A percentile compares a stretch with the other conserved stretches of the same genome.
These are phyloP conservation scores for Termitomyces sp. DNA, from an alignment of 1,284 basidiomycete genomes.

Conservation along the genomic window DNA sequence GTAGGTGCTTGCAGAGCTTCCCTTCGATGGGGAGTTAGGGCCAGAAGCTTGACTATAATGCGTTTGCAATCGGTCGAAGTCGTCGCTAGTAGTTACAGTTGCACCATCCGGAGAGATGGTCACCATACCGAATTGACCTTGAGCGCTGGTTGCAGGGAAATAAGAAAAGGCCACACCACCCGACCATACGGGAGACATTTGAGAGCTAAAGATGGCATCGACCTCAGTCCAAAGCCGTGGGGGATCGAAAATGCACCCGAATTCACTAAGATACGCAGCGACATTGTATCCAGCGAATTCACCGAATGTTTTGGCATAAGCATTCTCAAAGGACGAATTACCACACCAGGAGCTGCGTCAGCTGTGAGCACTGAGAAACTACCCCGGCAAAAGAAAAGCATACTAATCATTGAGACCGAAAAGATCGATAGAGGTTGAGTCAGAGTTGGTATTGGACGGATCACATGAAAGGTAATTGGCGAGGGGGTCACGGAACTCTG, in stretches of 20 bases:
- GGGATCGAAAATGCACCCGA: constrained; percentile 63
- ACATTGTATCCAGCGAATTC: constrained; percentile 70
- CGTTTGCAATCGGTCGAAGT: constrained; percentile 63
- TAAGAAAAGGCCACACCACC: constrained; percentile 88
- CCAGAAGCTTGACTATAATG: constrained; percentile 58
- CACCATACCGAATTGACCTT: constrained; percentile 82
- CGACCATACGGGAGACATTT: constrained; percentile 79
- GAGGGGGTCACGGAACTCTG: constrained; percentile 62
- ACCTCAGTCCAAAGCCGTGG: constrained; percentile 82
- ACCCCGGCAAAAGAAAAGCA: constrained; percentile 20
- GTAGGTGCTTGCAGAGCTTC: constrained; percentile 48
- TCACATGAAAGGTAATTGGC: constrained; percentile 84
- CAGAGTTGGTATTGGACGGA: constrained; percentile 45
- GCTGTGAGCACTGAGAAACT: constrained; percentile 12
- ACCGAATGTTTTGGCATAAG: constrained; percentile 50
- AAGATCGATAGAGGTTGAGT: constrained; percentile 69
- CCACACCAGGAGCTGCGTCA: constrained; percentile 74
- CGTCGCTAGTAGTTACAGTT: constrained; percentile 58
- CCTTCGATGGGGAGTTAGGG: constrained; percentile 61
- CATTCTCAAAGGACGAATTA: constrained; percentile 49
- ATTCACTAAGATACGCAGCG: constrained; percentile 89
- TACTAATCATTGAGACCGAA: constrained; percentile 82
- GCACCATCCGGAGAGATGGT: constrained; percentile 59
- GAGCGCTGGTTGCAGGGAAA: constrained; percentile 65
- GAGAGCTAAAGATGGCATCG: constrained; percentile 61